phyloP scores from a whole-genome alignment of 176 grass and related monocot genomes.

The Cenchrus fungigraminus region DNA sequence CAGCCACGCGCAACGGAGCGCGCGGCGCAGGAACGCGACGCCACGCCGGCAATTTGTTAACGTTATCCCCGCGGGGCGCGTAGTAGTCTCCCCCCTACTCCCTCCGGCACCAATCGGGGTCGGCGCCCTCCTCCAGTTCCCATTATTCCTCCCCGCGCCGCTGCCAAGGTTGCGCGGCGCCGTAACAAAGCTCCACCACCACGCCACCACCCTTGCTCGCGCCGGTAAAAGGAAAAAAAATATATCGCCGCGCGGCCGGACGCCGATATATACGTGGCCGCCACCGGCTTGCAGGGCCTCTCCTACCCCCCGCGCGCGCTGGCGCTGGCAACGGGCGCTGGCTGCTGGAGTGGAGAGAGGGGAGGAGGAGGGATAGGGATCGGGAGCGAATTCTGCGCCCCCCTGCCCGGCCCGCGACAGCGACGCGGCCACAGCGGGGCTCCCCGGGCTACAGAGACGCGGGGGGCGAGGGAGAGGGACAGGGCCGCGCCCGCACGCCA shows the following conservation, averaged over 20 bases:
- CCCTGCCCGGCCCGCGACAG: slow-evolving; percentile 39
- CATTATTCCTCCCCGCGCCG: not conserved
- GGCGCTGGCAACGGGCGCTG: not conserved
- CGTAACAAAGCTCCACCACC: not conserved
- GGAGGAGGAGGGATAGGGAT: not conserved
- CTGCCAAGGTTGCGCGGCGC: not conserved
- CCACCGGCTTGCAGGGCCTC: not conserved
- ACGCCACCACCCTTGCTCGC: not conserved
- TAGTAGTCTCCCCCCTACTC: not conserved
- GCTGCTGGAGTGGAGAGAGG: not conserved
- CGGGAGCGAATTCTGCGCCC: not conserved
- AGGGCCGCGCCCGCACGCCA: slow-evolving; percentile 51
- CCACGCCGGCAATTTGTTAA: not conserved
- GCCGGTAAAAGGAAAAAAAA: not conserved
- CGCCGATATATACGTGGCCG: slow-evolving; percentile 34
- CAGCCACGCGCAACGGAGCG: not conserved
- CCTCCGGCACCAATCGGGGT: not conserved
- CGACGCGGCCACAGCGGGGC: slow-evolving; percentile 34
- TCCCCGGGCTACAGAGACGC: slow-evolving; percentile 5
- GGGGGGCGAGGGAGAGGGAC: slow-evolving; percentile 8
- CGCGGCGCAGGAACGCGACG: slow-evolving; percentile 15
- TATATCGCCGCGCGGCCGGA: not conserved
- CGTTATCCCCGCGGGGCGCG: not conserved
- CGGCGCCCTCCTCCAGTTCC: not conserved
- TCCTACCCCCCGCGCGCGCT: not conserved